A percentile compares a stretch with the other conserved stretches of the same genome.
Conservation (phyloP, 73 alveolate species). For the Tetrahymena elliotti region DNA sequence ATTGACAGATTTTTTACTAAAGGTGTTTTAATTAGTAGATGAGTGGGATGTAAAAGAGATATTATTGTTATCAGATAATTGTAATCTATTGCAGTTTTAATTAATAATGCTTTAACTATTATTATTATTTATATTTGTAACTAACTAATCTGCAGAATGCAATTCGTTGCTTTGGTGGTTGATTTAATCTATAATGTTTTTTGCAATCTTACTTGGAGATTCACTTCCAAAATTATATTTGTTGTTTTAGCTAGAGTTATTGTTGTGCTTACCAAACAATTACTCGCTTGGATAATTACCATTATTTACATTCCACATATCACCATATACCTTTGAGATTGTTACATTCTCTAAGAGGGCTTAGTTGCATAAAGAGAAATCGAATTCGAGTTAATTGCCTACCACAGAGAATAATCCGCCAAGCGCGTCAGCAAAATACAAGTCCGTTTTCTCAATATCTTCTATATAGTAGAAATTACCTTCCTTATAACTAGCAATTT, state of each 20-base stretch:
- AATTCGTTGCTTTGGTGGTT: background rate
- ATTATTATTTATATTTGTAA: background rate
- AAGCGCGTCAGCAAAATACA: conserved; percentile 27
- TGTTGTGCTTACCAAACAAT: background rate
- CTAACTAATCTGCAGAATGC: background rate
- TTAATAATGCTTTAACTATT: background rate
- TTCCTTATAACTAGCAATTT: conserved; percentile 59
- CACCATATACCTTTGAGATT: conserved; percentile 25
- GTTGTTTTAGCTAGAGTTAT: background rate
- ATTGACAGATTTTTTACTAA: background rate
- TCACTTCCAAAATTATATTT: background rate
- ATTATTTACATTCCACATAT: conserved; percentile 23
- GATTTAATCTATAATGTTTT: background rate
- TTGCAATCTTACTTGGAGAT: background rate
- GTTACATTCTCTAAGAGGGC: background rate
- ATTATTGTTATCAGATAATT: background rate
- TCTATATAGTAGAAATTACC: conserved; percentile 58
- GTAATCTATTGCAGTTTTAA: background rate
- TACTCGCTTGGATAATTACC: conserved; percentile 24
- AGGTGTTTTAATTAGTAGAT: background rate
- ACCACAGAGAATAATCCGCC: conserved; percentile 44
- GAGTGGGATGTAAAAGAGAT: background rate
- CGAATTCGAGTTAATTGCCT: conserved; percentile 31
- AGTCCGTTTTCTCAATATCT: conserved; percentile 7
- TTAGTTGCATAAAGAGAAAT: background rate